Percentiles rank a stretch among this genome's conserved stretches.
Evolutionary conservation across 108 stramenopile genomes (phyloP).

Genomic region (Fragilariopsis cylindrus): DNA sequence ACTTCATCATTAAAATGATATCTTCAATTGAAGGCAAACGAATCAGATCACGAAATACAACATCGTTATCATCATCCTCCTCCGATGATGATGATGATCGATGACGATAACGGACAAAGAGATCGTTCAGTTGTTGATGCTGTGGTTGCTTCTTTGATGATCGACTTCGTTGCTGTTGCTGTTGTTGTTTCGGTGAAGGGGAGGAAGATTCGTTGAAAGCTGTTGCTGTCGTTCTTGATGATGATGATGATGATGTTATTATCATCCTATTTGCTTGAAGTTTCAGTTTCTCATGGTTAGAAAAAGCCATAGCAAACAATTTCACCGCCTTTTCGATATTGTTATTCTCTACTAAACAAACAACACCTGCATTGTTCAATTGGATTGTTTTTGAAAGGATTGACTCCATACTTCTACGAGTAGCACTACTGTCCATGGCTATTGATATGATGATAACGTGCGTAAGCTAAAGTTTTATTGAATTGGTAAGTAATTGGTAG

Average conservation of each 20-base stretch:
- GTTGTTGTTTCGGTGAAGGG: not conserved
- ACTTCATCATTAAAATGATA: conserved; percentile 49
- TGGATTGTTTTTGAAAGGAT: too few species aligned
- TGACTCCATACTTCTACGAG: too few species aligned
- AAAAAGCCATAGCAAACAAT: too few species aligned
- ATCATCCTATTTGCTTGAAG: not conserved
- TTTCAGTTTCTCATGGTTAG: too few species aligned
- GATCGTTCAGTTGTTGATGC: not conserved
- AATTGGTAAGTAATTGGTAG: too few species aligned
- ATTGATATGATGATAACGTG: too few species aligned
- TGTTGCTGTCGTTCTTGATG: conserved; percentile 1
- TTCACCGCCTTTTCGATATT: too few species aligned
- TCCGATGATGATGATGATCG: conserved; percentile 65
- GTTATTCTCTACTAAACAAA: too few species aligned
- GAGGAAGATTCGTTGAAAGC: not conserved
- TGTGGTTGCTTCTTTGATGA: not conserved
- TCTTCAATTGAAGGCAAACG: conserved; percentile 80
- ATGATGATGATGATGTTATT: not conserved
- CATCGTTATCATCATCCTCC: conserved; percentile 18
- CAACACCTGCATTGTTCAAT: too few species aligned
- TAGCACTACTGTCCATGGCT: too few species aligned
- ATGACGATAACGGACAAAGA: conserved; percentile 3
- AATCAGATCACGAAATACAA: conserved; percentile 62
- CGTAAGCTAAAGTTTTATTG: too few species aligned
- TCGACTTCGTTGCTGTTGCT: not conserved